Conservation (phyloP, 2,329 filamentous ascomycete species). For the Aureobasidium uvarum region DNA sequence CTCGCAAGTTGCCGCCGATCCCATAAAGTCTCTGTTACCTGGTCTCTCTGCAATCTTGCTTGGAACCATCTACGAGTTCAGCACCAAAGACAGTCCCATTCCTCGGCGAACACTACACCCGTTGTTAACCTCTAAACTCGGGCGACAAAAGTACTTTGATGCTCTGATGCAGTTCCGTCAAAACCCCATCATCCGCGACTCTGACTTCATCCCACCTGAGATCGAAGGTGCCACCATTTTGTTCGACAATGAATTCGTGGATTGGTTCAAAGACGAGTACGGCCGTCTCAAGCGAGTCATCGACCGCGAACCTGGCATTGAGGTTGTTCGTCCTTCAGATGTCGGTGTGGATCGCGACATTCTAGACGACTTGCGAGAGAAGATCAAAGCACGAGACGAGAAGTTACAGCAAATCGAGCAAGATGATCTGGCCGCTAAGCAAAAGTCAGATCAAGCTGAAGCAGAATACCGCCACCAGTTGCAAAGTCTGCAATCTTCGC, state of each 20-base stretch:
- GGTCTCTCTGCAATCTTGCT: conserved; percentile 82
- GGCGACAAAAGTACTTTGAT: conserved; percentile 83
- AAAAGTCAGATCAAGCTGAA: conserved; percentile 68
- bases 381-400: conserved; percentile 71
- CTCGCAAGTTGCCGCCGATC: conserved; percentile 38
- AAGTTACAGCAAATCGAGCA: conserved; percentile 58
- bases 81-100: conserved; percentile 92
- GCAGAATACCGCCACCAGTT: conserved; percentile 61
- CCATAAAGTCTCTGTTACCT: conserved; percentile 65
- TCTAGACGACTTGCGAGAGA: conserved; percentile 76
- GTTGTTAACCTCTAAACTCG: conserved; percentile 71
- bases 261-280: conserved; percentile 96
- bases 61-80: conserved; percentile 93
- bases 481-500: conserved; percentile 28
- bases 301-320: conserved; percentile 84
- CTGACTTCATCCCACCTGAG: conserved; percentile 56
- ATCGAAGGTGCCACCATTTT: conserved; percentile 41
- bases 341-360: conserved; percentile 90
- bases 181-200: conserved; percentile 74
- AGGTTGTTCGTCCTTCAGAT: conserved; percentile 76
- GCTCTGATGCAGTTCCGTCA: conserved; percentile 73
- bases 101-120: conserved; percentile 76
- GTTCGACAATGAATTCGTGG: conserved; percentile 82
- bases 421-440: conserved; percentile 54
- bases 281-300: conserved; percentile 79